Conservation (phyloP, 2,329 filamentous ascomycete species). For the Neofusicoccum parvum region DNA sequence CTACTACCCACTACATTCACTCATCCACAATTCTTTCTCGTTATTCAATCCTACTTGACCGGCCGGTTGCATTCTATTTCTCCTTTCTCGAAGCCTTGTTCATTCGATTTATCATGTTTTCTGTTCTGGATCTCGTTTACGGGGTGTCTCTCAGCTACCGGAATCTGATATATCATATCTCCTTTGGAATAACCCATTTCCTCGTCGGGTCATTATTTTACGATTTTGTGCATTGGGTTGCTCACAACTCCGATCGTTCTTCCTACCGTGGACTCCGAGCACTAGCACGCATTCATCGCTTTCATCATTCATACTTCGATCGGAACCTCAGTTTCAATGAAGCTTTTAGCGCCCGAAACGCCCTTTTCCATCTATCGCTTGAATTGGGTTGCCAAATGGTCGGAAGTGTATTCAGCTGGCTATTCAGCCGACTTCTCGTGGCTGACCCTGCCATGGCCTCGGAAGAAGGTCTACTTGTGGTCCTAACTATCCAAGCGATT, state of each 20-base stretch:
- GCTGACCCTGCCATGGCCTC: background rate
- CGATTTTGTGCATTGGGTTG: background rate
- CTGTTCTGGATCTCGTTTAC: background rate
- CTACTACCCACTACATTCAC: background rate
- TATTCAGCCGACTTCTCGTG: background rate
- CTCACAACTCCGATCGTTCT: background rate
- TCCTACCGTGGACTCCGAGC: background rate
- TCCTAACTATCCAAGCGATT: background rate
- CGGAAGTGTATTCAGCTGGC: background rate
- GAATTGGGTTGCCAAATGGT: background rate
- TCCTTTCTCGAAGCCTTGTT: background rate
- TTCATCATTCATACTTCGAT: slow-evolving; percentile 1
- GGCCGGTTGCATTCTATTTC: background rate
- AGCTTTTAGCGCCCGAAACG: background rate
- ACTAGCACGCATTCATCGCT: background rate
- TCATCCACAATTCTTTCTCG: background rate
- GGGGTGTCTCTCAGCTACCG: background rate
- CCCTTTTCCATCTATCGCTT: background rate
- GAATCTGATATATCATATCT: background rate
- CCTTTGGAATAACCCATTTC: background rate
- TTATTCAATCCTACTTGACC: background rate
- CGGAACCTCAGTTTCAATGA: background rate
- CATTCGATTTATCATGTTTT: background rate
- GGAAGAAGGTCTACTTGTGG: background rate
- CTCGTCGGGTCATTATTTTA: background rate